A percentile compares a stretch with the other conserved stretches of the same genome.
These are phyloP conservation scores for Leptographium flavum DNA, from an alignment of 2,329 filamentous ascomycete genomes.

Conservation along the genomic window DNA sequence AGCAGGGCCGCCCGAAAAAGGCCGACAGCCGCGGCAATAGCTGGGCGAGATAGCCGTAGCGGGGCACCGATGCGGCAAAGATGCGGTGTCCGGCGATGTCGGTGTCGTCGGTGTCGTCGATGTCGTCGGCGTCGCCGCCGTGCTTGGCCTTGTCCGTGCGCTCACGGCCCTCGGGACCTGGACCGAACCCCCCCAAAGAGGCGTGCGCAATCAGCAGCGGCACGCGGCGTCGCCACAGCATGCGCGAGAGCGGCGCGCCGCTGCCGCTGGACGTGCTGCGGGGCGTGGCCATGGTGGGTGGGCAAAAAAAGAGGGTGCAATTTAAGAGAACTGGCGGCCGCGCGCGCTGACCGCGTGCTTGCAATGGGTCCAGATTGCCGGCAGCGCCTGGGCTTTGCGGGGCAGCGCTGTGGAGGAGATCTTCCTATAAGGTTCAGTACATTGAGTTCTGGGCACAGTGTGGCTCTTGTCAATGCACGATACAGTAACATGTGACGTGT, in stretches of 20 bases:
- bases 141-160: neutral
- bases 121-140: constrained; percentile 20
- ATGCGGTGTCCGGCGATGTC: neutral
- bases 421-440: too few relatives aligned
- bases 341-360: too few relatives aligned
- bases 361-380: too few relatives aligned
- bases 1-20: constrained; percentile 40
- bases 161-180: neutral
- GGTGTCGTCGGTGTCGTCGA: constrained; percentile 16
- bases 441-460: too few relatives aligned
- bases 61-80: constrained; percentile 39
- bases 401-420: too few relatives aligned
- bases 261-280: neutral
- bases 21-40: constrained; percentile 38
- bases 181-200: constrained; percentile 11
- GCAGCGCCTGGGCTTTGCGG: too few relatives aligned
- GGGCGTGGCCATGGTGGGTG: too few relatives aligned
- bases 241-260: constrained; percentile 21
- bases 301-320: too few relatives aligned
- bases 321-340: too few relatives aligned
- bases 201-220: constrained; percentile 41
- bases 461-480: too few relatives aligned
- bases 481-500: too few relatives aligned
- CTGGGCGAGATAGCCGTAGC: constrained; percentile 45
- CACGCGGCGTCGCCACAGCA: constrained; percentile 39